These are phyloP conservation scores for Aspergillus pseudoterreus DNA, from an alignment of 2,329 filamentous ascomycete species.

Conservation along the genomic window DNA sequence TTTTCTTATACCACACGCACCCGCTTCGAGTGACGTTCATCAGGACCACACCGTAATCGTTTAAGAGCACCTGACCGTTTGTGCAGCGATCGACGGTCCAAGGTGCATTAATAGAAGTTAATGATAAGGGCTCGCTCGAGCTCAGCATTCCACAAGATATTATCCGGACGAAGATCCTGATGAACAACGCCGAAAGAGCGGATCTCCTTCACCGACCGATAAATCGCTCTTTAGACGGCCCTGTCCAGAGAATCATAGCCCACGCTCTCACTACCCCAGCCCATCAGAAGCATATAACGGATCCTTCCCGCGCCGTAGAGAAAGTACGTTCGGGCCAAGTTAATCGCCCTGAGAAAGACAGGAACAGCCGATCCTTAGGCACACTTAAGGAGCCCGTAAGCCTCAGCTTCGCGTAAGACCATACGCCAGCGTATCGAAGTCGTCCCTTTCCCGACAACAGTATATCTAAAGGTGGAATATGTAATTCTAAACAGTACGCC, in stretches of 20 bases:
- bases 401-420: slow-evolving; percentile 20
- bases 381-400: slow-evolving; percentile 20
- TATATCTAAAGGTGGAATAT: slow-evolving; percentile 20
- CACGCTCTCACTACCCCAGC: slow-evolving; percentile 19
- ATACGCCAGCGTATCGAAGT: slow-evolving; percentile 19
- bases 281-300: slow-evolving; percentile 27
- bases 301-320: slow-evolving; percentile 21
- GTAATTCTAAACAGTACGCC: slow-evolving; percentile 30
- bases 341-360: slow-evolving; percentile 25
- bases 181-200: slow-evolving; percentile 8
- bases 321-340: slow-evolving; percentile 20
- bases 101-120: slow-evolving; percentile 7
- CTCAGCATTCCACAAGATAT: slow-evolving; percentile 15
- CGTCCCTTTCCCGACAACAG: slow-evolving; percentile 25
- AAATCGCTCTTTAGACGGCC: too few relatives aligned
- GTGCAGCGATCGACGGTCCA: slow-evolving; percentile 8
- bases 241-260: slow-evolving; percentile 7
- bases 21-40: slow-evolving; percentile 7
- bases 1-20: slow-evolving; percentile 6
- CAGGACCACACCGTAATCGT: slow-evolving; percentile 5
- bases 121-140: slow-evolving; percentile 10
- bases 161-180: slow-evolving; percentile 10
- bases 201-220: slow-evolving; percentile 11
- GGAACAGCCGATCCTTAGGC: slow-evolving; percentile 24
- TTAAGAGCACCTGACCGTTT: slow-evolving; percentile 7